phyloP scores from a whole-genome alignment of 257 asterid species.

The Voacanga thouarsii region DNA sequence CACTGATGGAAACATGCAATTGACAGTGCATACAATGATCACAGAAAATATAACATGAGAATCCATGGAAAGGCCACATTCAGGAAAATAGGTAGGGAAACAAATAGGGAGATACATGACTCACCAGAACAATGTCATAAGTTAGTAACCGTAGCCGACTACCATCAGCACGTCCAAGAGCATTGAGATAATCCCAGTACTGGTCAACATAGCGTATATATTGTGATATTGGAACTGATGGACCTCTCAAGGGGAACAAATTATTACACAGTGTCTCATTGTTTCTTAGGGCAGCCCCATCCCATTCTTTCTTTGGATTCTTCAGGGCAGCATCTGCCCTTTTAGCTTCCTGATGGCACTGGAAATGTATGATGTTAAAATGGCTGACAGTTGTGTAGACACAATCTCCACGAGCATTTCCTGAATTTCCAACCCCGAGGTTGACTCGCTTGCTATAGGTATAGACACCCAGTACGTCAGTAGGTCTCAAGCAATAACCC shows the following conservation, averaged over 20 bases:
- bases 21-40: neutral
- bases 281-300: constrained; percentile 97
- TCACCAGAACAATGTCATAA: constrained; percentile 92
- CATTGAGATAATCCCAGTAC: constrained; percentile 94
- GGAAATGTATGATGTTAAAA: constrained; percentile 96
- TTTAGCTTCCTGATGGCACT: constrained; percentile 99
- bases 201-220: constrained; percentile 87
- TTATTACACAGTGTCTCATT: constrained; percentile 93
- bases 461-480: constrained; percentile 81
- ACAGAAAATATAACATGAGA: neutral
- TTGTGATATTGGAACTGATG: constrained; percentile 80
- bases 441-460: constrained; percentile 95
- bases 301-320: constrained; percentile 98
- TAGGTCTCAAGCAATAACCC: constrained; percentile 86
- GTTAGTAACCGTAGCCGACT: constrained; percentile 85
- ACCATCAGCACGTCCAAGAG: constrained; percentile 98
- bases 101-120: constrained; percentile 17
- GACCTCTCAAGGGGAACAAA: constrained; percentile 81
- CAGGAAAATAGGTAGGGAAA: neutral
- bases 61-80: neutral
- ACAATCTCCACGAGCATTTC: constrained; percentile 91
- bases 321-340: constrained; percentile 91
- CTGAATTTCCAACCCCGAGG: constrained; percentile 81
- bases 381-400: constrained; percentile 98
- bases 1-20: neutral